phyloP scores from a whole-genome alignment of 805 yeast genomes.

The Wickerhamiella cacticola region DNA sequence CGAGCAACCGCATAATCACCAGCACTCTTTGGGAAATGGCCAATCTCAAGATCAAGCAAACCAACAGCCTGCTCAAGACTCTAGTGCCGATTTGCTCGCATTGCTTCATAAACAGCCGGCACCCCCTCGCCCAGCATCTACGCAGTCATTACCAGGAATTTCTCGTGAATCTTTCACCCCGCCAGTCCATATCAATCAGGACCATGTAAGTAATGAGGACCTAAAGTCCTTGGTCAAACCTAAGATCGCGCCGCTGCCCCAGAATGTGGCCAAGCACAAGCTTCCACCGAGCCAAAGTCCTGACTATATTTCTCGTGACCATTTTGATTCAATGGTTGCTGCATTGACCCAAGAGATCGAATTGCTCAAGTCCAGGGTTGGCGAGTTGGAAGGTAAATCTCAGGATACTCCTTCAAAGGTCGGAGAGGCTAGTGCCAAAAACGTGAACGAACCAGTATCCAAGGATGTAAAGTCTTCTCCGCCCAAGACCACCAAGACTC shows the following conservation, averaged over 20 bases:
- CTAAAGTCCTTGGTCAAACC: background rate
- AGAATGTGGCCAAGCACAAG: background rate
- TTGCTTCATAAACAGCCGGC: background rate
- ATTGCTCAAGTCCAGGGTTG: background rate
- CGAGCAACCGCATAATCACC: background rate
- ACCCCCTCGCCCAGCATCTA: conserved; percentile 3
- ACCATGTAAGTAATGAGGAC: background rate
- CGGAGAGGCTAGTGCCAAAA: background rate
- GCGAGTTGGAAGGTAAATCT: background rate
- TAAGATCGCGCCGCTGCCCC: background rate
- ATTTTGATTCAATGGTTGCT: background rate
- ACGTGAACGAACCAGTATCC: background rate
- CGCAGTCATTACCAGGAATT: background rate
- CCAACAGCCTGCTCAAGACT: background rate
- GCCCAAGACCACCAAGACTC: too few species aligned
- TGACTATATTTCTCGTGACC: background rate
- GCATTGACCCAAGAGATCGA: conserved; percentile 5
- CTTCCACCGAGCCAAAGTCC: background rate
- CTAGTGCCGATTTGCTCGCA: background rate
- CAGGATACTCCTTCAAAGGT: background rate
- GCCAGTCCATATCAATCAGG: background rate
- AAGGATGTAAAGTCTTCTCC: too few species aligned
- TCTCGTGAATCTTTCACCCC: background rate
- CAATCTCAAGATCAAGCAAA: background rate
- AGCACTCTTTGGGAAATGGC: background rate